Base-by-base conservation (phyloP, 495 filamentous ascomycete genomes). In the Xylaria venustula region DNA sequence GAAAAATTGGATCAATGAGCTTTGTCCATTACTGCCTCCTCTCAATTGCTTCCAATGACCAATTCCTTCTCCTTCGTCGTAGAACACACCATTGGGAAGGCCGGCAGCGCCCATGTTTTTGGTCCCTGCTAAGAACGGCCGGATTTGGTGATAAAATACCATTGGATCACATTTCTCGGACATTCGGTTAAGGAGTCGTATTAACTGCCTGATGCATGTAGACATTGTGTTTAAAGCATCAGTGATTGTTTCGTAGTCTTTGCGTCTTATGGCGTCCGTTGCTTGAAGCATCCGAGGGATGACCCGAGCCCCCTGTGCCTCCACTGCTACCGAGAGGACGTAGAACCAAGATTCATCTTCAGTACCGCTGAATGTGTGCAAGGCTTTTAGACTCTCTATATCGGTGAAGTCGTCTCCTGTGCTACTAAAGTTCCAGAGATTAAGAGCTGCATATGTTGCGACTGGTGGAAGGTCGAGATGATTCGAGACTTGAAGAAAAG, bases 311-410 rank as follows among this genome's bases (percentile, higher is more conserved):
- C 90, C 93, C 22, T 86, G 79, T 15, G 94, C 89, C 74, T 98
- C 93, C 61, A 98, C 95, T 40, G 93, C 93, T 14, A 97, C 90
- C 0, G 91, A 96, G 49, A 97, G 80, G n/a, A 93, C 75, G 68
- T 91, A 96, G 75, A 98, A 98, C 94, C 94, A 98, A 64, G 94
- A 93, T 69, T 98, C 94, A 74, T 96, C 92, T 3, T 89, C 75
- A 1, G 92, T 95, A 47, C 91, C 93, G 20, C 92, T 97, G 71
- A 97, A 92, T 28, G 94, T 95, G 60, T 88, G 86, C 53, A 93
- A 79, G 9, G 90, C 90, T 12, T 84, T 79, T 8, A 98, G 76
- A 60, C 91, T 88, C 55, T 90, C 81, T 12, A 96, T 79, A 41
- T 84, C 79, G 66, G 88, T 85, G 30, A 89, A 81, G 32, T 85